Base-by-base conservation (phyloP, 2,329 filamentous ascomycete genomes). In the Curvularia lunata region DNA sequence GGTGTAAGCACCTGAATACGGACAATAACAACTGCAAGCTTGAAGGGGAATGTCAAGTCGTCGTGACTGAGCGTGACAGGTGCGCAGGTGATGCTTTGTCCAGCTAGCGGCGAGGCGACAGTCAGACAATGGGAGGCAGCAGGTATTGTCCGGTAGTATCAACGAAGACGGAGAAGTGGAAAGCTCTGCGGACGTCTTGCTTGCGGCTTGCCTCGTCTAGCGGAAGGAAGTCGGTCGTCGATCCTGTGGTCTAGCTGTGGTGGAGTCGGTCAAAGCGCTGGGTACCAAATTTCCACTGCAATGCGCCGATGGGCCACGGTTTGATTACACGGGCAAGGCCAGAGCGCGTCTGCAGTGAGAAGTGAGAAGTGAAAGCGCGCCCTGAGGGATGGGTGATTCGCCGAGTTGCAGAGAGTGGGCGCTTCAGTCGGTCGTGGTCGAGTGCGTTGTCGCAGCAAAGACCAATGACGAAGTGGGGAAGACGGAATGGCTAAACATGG, bases 201-300 rank as follows among this genome's bases (percentile, higher is more conserved):
- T 34, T 38, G 40, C 47, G 52, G 52, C 41, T 32, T 48, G 48
- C 50, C n/a, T 42, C 28, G 54, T 57, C 18, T 21, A 57, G 30
- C 41, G 48, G 48, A 46, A 41, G 46, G 27, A 38, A 54, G 45
- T 52, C 46, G 50, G 52, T 47, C 43, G 48, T 48, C 49, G 42
- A 54, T 48, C 43, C 34, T 45, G 46, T 54, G 56, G 62, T 53
- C 34, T 56, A 65, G 41, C 25, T 43, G 41, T 12, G n/a, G 66
- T 63, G 62, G 64, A 65, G 64, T 61, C 64, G 68, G 70, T 72
- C 67, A 67, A 73, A 70, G 72, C 72, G 72, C 65, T 67, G 56
- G 57, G 52, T 46, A 38, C 37, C 61, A 54, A 59, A 58, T 55
- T 48, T 66, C 60, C 61, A 52, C 57, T 54, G 58, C 65, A 71